These are phyloP conservation scores for Aristolochia contorta DNA, from an alignment of 164 flowering plant genomes.

Conservation along the genomic window DNA sequence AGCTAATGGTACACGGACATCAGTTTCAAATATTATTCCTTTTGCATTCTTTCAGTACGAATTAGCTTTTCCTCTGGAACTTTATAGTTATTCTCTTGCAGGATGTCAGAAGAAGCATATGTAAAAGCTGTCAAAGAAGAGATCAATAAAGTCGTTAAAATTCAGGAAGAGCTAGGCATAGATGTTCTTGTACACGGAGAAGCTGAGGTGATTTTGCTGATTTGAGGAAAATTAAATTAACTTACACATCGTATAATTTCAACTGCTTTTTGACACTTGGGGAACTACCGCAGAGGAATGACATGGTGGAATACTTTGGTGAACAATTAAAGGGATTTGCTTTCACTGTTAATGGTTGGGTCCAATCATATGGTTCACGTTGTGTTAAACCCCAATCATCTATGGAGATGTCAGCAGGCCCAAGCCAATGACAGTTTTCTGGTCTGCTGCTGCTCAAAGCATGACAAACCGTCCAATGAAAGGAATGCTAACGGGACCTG, in stretches of 20 bases:
- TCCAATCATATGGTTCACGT: constrained; percentile 71
- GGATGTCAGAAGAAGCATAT: constrained; percentile 9
- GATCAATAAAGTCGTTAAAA: constrained; percentile 16
- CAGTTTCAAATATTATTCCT: no score
- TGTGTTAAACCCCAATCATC: constrained; percentile 81
- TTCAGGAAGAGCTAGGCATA: constrained; percentile 69
- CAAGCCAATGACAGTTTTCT: constrained; percentile 66
- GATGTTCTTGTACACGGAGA: constrained; percentile 76
- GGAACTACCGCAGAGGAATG: constrained; percentile 37
- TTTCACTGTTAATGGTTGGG: constrained; percentile 68
- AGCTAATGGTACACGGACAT: no score
- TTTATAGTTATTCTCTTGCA: background rate
- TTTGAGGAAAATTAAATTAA: background rate
- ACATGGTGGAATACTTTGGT: constrained; percentile 76
- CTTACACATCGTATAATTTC: background rate
- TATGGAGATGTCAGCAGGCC: constrained; percentile 78
- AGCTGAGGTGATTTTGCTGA: constrained; percentile 38
- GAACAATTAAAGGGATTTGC: constrained; percentile 66
- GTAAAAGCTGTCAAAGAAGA: constrained; percentile 8
- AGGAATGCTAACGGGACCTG: constrained; percentile 81
- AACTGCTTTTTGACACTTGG: background rate
- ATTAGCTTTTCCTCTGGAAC: no score
- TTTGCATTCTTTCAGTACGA: no score
- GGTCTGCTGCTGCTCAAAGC: constrained; percentile 65
- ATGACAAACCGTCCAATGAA: constrained; percentile 67